Base-by-base conservation (phyloP, 2,329 filamentous ascomycete species). In the Fusarium begoniae region DNA sequence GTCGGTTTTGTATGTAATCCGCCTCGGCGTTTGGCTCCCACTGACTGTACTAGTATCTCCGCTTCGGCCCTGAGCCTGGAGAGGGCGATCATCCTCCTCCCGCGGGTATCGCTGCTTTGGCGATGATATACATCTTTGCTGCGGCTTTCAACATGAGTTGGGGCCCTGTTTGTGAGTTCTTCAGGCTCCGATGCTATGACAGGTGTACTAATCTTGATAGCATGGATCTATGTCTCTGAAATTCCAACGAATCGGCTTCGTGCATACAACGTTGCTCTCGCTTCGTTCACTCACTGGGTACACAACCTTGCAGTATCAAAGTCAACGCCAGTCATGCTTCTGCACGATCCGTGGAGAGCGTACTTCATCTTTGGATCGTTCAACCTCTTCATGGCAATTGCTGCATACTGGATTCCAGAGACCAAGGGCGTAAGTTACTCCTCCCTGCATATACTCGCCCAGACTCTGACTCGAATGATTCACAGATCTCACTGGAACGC, bases 231-330 rank as follows among this genome's bases (percentile, higher is more conserved):
- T 74, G 86, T 90, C 15, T 88, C 87, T 3, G 90, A 92, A 78
- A 92, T 92, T 63, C 89, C 90, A 2, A 88, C 88, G 2, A 88
- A 88, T 10, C 83, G 90, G 20, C 84, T 92, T 6, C 81, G 90
- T 44, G 87, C 86, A 15, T 82, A 90, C 65, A 91, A 91, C 69
- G 90, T 92, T 17, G 85, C 89, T 3, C 84, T 91, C 50, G 90
- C 88, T 0, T 89, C 90, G 1, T 88, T 89, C 4, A 90, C 87
- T 2, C 89, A 91, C 75, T 90, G 89, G 89, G 78, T 92, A 2
- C 91, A 91, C 79, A 91, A 92, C 74, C 87, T 92, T 44, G 89
- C 90, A 5, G 88, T 92, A 24, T 89, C 90, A 11, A 83, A 89
- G 30, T 88, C 88, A 28, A 89, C 89, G 2, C 89, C 89, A 0